Conservation (phyloP, 2,329 filamentous ascomycete genomes). For the Beauveria bassiana region DNA sequence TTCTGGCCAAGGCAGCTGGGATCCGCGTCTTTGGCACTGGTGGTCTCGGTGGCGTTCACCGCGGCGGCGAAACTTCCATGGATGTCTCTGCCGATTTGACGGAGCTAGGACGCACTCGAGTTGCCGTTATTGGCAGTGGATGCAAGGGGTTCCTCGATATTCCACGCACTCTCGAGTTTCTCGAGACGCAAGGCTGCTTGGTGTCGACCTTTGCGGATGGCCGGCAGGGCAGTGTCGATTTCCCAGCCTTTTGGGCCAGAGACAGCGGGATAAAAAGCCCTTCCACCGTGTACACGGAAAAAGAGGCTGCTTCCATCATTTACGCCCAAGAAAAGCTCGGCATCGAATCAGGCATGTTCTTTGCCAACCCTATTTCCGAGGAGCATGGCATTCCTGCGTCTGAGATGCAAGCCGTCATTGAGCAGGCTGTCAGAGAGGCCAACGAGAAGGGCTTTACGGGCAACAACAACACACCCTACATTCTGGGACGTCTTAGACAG, state of each 20-base stretch:
- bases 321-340: constrained; percentile 65
- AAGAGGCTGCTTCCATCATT: constrained; percentile 83
- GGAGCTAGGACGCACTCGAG: constrained; percentile 80
- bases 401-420: constrained; percentile 64
- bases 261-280: constrained; percentile 81
- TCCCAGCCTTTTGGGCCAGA: constrained; percentile 87
- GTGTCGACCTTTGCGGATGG: constrained; percentile 89
- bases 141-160: constrained; percentile 97
- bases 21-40: constrained; percentile 93
- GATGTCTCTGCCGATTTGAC: constrained; percentile 94
- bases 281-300: constrained; percentile 62
- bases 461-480: constrained; percentile 75
- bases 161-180: constrained; percentile 72
- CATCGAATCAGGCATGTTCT: constrained; percentile 71
- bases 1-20: constrained; percentile 77
- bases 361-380: constrained; percentile 80
- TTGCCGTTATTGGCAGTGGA: constrained; percentile 82
- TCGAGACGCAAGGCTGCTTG: constrained; percentile 65
- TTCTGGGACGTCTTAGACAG: constrained; percentile 71
- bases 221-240: constrained; percentile 63
- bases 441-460: constrained; percentile 59
- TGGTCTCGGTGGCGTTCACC: constrained; percentile 88
- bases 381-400: constrained; percentile 60
- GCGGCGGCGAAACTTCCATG: constrained; percentile 77
- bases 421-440: constrained; percentile 58